These are phyloP conservation scores for Backusella circina DNA, from an alignment of 192 early-diverging fungal species.

Conservation along the genomic window DNA sequence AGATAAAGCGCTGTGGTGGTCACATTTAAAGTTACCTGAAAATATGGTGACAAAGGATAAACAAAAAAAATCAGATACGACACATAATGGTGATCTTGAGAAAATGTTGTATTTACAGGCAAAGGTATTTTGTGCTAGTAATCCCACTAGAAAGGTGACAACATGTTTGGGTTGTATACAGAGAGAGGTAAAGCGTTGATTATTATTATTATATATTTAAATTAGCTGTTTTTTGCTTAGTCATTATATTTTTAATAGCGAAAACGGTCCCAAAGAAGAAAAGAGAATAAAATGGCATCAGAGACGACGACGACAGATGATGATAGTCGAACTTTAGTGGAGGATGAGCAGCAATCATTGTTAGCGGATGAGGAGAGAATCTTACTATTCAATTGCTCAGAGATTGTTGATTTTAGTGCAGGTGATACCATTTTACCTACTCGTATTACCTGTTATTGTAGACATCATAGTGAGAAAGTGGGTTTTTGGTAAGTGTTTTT, in stretches of 20 bases:
- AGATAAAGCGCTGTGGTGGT: slow-evolving; percentile 73
- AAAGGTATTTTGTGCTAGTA: slow-evolving; percentile 80
- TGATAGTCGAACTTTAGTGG: background rate
- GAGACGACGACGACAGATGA: slow-evolving; percentile 19
- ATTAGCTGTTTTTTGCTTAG: background rate
- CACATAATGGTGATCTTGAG: slow-evolving; percentile 7
- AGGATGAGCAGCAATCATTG: slow-evolving; percentile 48
- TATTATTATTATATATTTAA: background rate
- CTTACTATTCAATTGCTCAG: slow-evolving; percentile 87
- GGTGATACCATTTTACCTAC: slow-evolving; percentile 90
- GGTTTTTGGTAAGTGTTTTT: slow-evolving; percentile 66
- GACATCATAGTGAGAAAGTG: slow-evolving; percentile 90
- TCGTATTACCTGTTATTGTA: slow-evolving; percentile 94
- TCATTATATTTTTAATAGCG: slow-evolving; percentile 22
- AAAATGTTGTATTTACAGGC: slow-evolving; percentile 72
- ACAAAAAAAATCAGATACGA: slow-evolving; percentile 32
- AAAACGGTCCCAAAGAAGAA: slow-evolving; percentile 63
- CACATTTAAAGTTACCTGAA: slow-evolving; percentile 84
- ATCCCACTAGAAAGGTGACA: slow-evolving; percentile 69
- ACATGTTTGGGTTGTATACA: slow-evolving; percentile 83
- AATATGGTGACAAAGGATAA: slow-evolving; percentile 81
- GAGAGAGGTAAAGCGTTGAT: slow-evolving; percentile 61
- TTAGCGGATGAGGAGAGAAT: slow-evolving; percentile 76
- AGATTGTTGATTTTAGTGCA: slow-evolving; percentile 83
- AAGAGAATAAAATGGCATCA: slow-evolving; percentile 39